These are phyloP conservation scores for Syncephalis plumigaleata DNA, from an alignment of 371 early-diverging fungal species.

Conservation along the genomic window DNA sequence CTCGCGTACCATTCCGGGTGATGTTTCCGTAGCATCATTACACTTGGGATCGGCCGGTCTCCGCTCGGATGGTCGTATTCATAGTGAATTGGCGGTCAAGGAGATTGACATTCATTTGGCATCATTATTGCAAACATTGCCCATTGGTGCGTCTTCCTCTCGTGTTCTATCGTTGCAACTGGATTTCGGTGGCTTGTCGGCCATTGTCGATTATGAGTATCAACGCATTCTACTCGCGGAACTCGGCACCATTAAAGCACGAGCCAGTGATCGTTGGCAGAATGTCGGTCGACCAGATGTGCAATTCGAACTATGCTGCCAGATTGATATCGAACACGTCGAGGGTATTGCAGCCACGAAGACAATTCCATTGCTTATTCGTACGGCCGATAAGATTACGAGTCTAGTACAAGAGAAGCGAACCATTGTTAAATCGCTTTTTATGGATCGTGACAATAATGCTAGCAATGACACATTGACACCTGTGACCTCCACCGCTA, in stretches of 20 bases:
- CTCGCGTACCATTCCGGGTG: no score
- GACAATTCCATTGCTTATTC: conserved; percentile 42
- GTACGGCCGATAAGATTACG: conserved; percentile 25
- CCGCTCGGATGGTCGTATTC: no score
- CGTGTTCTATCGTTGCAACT: no score
- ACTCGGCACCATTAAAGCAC: conserved; percentile 13
- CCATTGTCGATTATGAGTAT: conserved; percentile 45
- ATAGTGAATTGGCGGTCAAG: no score
- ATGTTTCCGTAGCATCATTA: no score
- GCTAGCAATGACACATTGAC: no score
- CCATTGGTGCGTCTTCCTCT: no score
- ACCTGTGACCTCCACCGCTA: no score
- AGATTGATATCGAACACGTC: conserved; percentile 13
- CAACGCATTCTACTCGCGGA: conserved; percentile 40
- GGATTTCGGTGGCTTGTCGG: conserved; percentile 17
- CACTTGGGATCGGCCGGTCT: no score
- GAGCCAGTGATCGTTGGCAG: conserved; percentile 17
- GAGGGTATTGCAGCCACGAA: conserved; percentile 29
- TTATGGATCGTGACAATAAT: background rate
- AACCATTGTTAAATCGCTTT: conserved; percentile 15
- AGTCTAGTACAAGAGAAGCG: conserved; percentile 39
- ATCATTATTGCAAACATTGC: no score
- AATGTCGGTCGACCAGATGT: conserved; percentile 4
- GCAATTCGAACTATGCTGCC: conserved; percentile 4
- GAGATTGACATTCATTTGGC: no score